Evolutionary conservation across 805 yeast genomes (phyloP).

Genomic region (Cyberlindnera nakhonratchasimensis): DNA sequence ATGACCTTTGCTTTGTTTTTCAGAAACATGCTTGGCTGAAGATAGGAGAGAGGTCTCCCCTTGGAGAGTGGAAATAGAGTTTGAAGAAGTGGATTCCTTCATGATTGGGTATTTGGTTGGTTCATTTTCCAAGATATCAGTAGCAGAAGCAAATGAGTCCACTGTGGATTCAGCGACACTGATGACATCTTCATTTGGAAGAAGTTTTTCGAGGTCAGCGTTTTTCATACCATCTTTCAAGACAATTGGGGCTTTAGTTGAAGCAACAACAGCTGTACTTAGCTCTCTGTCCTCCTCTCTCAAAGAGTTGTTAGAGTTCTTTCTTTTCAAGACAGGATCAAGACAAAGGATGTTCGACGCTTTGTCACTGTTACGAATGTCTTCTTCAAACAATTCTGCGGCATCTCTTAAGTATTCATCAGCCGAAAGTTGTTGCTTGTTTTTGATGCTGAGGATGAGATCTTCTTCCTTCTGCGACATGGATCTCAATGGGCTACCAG

Average conservation of each 20-base stretch:
- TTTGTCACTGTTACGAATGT: constrained; percentile 31
- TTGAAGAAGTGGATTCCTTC: constrained; percentile 15
- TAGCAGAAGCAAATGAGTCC: constrained; percentile 25
- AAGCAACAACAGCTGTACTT: constrained; percentile 14
- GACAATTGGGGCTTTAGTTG: constrained; percentile 13
- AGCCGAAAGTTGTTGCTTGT: constrained; percentile 20
- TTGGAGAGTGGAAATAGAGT: constrained; percentile 22
- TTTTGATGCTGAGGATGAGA: constrained; percentile 23
- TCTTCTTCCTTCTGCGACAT: constrained; percentile 23
- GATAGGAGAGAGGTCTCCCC: constrained; percentile 3
- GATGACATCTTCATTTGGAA: constrained; percentile 13
- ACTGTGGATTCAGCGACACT: constrained; percentile 18
- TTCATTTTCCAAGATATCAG: constrained; percentile 21
- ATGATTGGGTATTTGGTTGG: constrained; percentile 6
- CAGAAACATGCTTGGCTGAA: not conserved
- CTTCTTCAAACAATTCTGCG: constrained; percentile 32
- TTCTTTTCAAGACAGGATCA: constrained; percentile 28
- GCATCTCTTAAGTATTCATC: constrained; percentile 31
- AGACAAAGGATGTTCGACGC: constrained; percentile 23
- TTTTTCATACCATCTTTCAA: constrained; percentile 21
- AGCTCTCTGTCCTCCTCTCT: constrained; percentile 26
- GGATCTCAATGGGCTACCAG: constrained; percentile 24
- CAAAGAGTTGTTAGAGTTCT: constrained; percentile 23
- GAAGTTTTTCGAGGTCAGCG: constrained; percentile 4
- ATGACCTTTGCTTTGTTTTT: constrained; percentile 15